A percentile compares a stretch with the other conserved stretches of the same genome.
These are phyloP conservation scores for Maudiozyma barnettii DNA, from an alignment of 805 yeast species.

Conservation along the genomic window DNA sequence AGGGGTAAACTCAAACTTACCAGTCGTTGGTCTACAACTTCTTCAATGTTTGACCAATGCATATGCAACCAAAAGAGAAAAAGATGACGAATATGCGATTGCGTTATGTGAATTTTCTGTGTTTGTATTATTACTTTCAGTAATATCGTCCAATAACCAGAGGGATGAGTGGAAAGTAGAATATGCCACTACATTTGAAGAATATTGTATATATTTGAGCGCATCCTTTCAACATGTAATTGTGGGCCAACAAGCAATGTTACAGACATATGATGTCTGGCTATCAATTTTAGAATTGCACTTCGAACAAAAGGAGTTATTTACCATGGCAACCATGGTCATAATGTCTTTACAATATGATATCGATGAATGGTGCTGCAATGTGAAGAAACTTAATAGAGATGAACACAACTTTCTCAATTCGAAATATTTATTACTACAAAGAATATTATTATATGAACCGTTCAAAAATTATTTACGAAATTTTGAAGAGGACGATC, in stretches of 20 bases:
- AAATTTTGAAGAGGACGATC: slow-evolving; percentile 6
- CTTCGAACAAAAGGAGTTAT: slow-evolving; percentile 11
- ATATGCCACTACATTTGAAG: slow-evolving; percentile 26
- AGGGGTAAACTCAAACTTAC: slow-evolving; percentile 26
- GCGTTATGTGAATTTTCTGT: slow-evolving; percentile 36
- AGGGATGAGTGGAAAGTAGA: slow-evolving; percentile 18
- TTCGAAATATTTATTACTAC: slow-evolving; percentile 51
- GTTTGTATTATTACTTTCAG: slow-evolving; percentile 38
- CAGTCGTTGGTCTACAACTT: slow-evolving; percentile 44
- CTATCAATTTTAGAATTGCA: slow-evolving; percentile 32
- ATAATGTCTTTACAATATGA: slow-evolving; percentile 19
- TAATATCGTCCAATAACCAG: slow-evolving; percentile 16
- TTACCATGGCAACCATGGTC: slow-evolving; percentile 11
- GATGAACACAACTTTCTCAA: slow-evolving; percentile 45
- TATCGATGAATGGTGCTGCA: slow-evolving; percentile 7
- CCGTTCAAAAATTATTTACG: slow-evolving; percentile 11
- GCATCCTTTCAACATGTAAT: slow-evolving; percentile 39
- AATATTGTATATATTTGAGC: slow-evolving; percentile 37
- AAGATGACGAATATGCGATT: slow-evolving; percentile 49
- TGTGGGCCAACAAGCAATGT: slow-evolving; percentile 52
- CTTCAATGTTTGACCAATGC: slow-evolving; percentile 38
- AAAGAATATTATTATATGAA: slow-evolving; percentile 40
- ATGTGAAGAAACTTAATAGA: slow-evolving; percentile 7
- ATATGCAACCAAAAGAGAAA: slow-evolving; percentile 40
- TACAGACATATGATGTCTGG: slow-evolving; percentile 52